Evolutionary conservation across 2,329 filamentous ascomycete genomes (phyloP).

Genomic region (Trichophyton simii): DNA sequence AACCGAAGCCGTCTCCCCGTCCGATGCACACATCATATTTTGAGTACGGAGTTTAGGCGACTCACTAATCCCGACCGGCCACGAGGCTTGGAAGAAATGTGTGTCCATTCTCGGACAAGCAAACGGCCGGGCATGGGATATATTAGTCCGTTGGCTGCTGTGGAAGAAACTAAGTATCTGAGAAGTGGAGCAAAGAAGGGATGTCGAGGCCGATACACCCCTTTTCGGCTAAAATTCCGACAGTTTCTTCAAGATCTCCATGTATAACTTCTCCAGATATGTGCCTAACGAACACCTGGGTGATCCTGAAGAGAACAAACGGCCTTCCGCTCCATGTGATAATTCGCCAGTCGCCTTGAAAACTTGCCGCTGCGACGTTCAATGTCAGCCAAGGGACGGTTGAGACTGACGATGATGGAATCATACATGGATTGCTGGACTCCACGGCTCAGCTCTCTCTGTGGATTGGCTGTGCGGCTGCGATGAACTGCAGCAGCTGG

Average conservation of each 20-base stretch:
- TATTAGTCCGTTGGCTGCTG: not conserved
- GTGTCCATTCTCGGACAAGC: not conserved
- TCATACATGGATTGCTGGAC: not conserved
- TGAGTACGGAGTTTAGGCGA: no score
- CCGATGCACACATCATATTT: not conserved
- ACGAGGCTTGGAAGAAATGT: not conserved
- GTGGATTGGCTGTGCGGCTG: not conserved
- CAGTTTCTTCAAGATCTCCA: no score
- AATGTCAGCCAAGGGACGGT: not conserved
- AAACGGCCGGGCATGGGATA: not conserved
- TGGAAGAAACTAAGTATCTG: not conserved
- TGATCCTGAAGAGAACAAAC: not conserved
- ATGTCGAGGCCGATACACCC: not conserved
- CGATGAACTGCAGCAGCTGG: not conserved
- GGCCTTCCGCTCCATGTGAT: not conserved
- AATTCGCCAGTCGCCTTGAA: no score
- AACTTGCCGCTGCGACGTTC: not conserved
- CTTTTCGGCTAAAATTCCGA: no score
- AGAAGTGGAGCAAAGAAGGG: not conserved
- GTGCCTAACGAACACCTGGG: no score
- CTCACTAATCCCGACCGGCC: not conserved
- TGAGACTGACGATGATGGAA: not conserved
- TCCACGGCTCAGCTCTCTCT: not conserved
- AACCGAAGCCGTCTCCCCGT: not conserved
- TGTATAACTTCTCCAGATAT: not conserved